These are phyloP conservation scores for Lathyrus tuberosus DNA, from an alignment of 306 rosid genomes.

Conservation along the genomic window DNA sequence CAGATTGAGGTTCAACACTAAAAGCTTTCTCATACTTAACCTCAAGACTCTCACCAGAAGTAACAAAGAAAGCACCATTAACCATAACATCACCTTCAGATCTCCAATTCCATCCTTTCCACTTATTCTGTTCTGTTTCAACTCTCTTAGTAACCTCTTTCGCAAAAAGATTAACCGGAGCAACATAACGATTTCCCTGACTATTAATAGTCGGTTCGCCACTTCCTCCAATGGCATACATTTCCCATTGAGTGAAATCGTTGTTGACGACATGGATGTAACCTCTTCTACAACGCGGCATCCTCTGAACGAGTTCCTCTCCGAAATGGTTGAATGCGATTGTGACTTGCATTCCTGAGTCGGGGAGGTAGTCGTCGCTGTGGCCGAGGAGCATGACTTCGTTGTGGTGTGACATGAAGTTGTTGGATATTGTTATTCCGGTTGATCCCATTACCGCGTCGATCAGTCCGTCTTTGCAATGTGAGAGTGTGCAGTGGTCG, in stretches of 20 bases:
- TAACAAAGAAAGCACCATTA: constrained; percentile 82
- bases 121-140: constrained; percentile 56
- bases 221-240: constrained; percentile 97
- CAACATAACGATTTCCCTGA: constrained; percentile 85
- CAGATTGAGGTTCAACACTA: constrained; percentile 90
- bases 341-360: constrained; percentile 93
- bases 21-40: constrained; percentile 90
- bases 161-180: constrained; percentile 69
- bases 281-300: constrained; percentile 88
- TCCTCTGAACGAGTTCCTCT: constrained; percentile 72
- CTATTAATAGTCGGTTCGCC: constrained; percentile 91
- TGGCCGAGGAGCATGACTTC: constrained; percentile 93
- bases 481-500: constrained; percentile 86
- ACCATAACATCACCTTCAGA: constrained; percentile 87
- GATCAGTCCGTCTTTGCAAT: constrained; percentile 82
- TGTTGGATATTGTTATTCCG: constrained; percentile 82
- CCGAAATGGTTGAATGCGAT: constrained; percentile 98
- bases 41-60: constrained; percentile 74
- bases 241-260: constrained; percentile 88
- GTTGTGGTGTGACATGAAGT: constrained; percentile 81
- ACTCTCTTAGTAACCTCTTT: constrained; percentile 93
- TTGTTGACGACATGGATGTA: constrained; percentile 95
- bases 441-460: constrained; percentile 95
- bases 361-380: constrained; percentile 77
- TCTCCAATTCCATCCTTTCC: constrained; percentile 96